A percentile compares a stretch with the other conserved stretches of the same genome.
phyloP scores from a whole-genome alignment of 306 rosid species.

The Corylus avellana region DNA sequence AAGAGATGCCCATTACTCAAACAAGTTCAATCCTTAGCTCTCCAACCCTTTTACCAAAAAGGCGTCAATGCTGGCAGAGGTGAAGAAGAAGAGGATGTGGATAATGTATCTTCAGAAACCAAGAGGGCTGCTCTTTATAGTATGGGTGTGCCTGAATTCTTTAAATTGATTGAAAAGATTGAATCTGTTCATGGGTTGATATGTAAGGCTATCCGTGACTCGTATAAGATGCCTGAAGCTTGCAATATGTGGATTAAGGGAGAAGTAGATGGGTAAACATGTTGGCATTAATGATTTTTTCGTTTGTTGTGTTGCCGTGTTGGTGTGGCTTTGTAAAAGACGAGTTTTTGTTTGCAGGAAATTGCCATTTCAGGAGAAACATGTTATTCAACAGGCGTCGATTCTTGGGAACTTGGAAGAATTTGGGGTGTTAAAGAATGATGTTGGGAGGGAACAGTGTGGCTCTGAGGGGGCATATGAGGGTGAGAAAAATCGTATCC shows the following conservation, averaged over 20 bases:
- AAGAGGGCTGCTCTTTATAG: slow-evolving; percentile 69
- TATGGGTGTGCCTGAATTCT: slow-evolving; percentile 55
- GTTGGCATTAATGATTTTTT: slow-evolving; percentile 9
- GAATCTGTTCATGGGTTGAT: slow-evolving; percentile 55
- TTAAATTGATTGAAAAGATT: slow-evolving; percentile 60
- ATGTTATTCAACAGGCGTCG: slow-evolving; percentile 84
- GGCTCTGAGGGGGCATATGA: slow-evolving; percentile 28
- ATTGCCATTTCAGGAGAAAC: slow-evolving; percentile 91
- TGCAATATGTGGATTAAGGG: slow-evolving; percentile 78
- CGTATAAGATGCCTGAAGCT: slow-evolving; percentile 65
- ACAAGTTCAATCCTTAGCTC: slow-evolving; percentile 64
- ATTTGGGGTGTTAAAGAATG: slow-evolving; percentile 55
- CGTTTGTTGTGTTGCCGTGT: slow-evolving; percentile 30
- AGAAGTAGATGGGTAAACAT: slow-evolving; percentile 63
- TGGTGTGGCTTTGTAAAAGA: slow-evolving; percentile 37
- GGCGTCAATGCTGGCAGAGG: slow-evolving; percentile 84
- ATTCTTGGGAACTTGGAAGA: slow-evolving; percentile 83
- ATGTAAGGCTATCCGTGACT: slow-evolving; percentile 65
- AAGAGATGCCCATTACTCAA: slow-evolving; percentile 84
- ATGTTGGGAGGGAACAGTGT: slow-evolving; percentile 26
- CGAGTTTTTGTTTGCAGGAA: slow-evolving; percentile 62
- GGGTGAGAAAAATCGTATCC: slow-evolving; percentile 33
- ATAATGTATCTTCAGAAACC: slow-evolving; percentile 58
- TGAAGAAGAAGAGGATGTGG: slow-evolving; percentile 42
- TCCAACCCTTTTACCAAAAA: slow-evolving; percentile 70